Evolutionary conservation across 345 rosid genomes (phyloP), one percentile per base, ranked within the genome.

Genomic region (Passiflora organensis): DNA sequence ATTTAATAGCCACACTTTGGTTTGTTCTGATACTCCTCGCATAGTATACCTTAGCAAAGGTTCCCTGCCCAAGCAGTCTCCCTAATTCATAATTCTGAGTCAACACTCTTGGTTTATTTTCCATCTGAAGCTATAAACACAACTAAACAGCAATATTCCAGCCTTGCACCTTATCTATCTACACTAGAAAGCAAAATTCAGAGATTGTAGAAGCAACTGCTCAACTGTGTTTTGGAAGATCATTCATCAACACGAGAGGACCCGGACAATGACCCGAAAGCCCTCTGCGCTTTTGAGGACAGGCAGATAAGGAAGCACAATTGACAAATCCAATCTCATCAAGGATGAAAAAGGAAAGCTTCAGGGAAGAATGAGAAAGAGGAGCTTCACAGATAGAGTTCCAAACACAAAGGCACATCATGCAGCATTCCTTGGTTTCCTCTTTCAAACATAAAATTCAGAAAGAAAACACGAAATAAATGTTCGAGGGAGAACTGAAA

Each of bases 61-160:
- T 60, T n/a, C 66, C 72, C 54, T 67, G 72, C 41, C 72, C 72
- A 54, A 67, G 60, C 66, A 67, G 49, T 61, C 72, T 60, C 48
- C 72, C 72, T 12, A 55, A 32, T 48, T 67, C 72, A 49, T 67
- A 67, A 1, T 44, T 67, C 34, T 60, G 48, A 13, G 72, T 67
- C 58, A 67, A 28, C 16, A 60, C 62, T 34, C 58, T 55, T 12
- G 66, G 66, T 55, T 60, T 60, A 34, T 49, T 39, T 32, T 67
- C 72, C 72, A 67, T 67, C 17, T 21, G 28, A 19, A 39, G 22
- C 63, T 48, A 43, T 21, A 43, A 45, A 20, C 48, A 23, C 43
- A 19, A 48, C 16, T 41, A 23, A 28, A 43, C 44, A 13, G 48
- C 9, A 38, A 13, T 12, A 22, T 6, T 43, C 13, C 13, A 44